These are phyloP conservation scores for Cryptosporidium xiaoi DNA, from an alignment of 169 alveolate species.

Conservation along the genomic window DNA sequence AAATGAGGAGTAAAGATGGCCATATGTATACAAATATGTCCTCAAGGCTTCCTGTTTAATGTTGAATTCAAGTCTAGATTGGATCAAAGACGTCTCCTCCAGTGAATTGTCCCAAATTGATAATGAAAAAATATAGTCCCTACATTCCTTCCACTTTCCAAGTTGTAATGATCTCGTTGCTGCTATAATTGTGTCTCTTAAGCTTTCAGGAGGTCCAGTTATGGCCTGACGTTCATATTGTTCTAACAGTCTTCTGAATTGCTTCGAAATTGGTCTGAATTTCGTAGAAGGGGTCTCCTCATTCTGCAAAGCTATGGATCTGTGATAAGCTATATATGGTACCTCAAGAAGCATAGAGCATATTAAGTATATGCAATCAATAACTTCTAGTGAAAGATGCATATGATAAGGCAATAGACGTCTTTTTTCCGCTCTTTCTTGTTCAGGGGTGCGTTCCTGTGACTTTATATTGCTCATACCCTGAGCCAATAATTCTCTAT, in stretches of 20 bases:
- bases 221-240: conserved; percentile 92
- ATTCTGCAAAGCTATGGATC: conserved; percentile 76
- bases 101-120: conserved; percentile 88
- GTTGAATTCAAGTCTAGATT: conserved; percentile 84
- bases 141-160: conserved; percentile 94
- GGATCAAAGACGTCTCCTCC: conserved; percentile 82
- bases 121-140: conserved; percentile 84
- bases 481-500: conserved; percentile 96
- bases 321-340: conserved; percentile 89
- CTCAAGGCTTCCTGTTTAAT: conserved; percentile 94
- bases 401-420: conserved; percentile 95
- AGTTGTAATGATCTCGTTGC: conserved; percentile 92
- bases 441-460: conserved; percentile 93
- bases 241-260: conserved; percentile 92
- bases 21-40: conserved; percentile 89
- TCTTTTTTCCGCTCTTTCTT: conserved; percentile 95
- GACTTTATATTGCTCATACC: conserved; percentile 88
- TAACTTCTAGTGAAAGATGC: conserved; percentile 95
- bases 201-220: conserved; percentile 96
- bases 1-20: conserved; percentile 86
- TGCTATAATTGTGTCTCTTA: conserved; percentile 91
- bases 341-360: conserved; percentile 92
- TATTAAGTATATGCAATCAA: conserved; percentile 92
- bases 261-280: conserved; percentile 83
- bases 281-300: conserved; percentile 76